phyloP scores from a whole-genome alignment of 805 yeast genomes.

The Deakozyma indianensis region DNA sequence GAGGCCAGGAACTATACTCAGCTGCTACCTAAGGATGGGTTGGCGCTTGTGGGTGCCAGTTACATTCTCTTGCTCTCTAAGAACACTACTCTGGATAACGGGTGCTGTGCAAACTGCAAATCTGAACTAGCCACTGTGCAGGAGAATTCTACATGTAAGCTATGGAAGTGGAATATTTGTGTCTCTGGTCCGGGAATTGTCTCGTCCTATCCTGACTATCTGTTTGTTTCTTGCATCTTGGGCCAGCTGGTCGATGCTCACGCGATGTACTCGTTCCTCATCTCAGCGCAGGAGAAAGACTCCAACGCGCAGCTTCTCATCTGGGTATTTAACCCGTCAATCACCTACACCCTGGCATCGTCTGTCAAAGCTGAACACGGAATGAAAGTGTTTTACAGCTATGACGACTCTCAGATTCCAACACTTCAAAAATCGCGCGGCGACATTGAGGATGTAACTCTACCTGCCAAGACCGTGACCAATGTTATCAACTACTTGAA shows the following conservation, averaged over 20 bases:
- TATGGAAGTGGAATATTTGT: slow-evolving; percentile 45
- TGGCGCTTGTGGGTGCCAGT: slow-evolving; percentile 40
- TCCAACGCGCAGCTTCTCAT: slow-evolving; percentile 11
- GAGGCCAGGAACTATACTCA: slow-evolving; percentile 13
- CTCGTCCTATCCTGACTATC: slow-evolving; percentile 4
- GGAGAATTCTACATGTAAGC: slow-evolving; percentile 11
- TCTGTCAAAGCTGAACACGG: slow-evolving; percentile 16
- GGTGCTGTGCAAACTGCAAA: slow-evolving; percentile 7
- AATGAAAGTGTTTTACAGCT: slow-evolving; percentile 33
- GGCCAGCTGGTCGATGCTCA: slow-evolving; percentile 19
- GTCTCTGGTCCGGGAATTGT: slow-evolving; percentile 12
- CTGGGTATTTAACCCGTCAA: slow-evolving; percentile 39
- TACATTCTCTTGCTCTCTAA: slow-evolving; percentile 32
- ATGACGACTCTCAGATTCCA: slow-evolving; percentile 17
- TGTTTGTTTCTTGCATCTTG: slow-evolving; percentile 11
- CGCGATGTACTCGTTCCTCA: slow-evolving; percentile 17
- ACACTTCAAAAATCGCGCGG: slow-evolving; percentile 20
- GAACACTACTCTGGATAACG: slow-evolving; percentile 3
- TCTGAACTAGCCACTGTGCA: slow-evolving; percentile 6
- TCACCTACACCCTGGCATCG: slow-evolving; percentile 16
- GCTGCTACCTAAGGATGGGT: slow-evolving; percentile 26
- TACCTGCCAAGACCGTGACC: slow-evolving; percentile 21
- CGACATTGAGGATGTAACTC: slow-evolving; percentile 27
- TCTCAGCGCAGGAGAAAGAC: slow-evolving; percentile 4
- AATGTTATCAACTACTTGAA: slow-evolving; percentile 20